Percentiles rank a stretch among this genome's conserved stretches.
Evolutionary conservation across 257 asterid species (phyloP).

Genomic region (Forsythia suspensa): DNA sequence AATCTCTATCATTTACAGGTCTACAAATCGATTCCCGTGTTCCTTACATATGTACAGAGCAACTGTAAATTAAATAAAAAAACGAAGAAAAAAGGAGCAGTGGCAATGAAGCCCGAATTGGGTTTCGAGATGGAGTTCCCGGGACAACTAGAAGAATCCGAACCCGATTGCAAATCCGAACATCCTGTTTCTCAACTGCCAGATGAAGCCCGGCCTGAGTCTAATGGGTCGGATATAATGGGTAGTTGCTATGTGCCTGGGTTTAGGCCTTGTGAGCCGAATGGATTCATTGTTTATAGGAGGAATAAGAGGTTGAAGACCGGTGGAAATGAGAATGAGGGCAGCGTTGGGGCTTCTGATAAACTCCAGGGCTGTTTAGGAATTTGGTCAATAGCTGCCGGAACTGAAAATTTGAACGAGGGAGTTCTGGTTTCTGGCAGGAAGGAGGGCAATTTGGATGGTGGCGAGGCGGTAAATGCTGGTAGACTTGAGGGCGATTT

Average conservation of each 20-base stretch:
- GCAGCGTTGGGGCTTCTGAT: slow-evolving; percentile 30
- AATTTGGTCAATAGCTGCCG: slow-evolving; percentile 23
- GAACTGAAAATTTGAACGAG: slow-evolving; percentile 25
- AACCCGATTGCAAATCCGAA: slow-evolving; percentile 24
- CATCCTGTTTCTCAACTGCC: slow-evolving; percentile 16
- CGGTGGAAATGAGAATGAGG: slow-evolving; percentile 17
- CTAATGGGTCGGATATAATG: slow-evolving; percentile 33
- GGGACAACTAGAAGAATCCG: slow-evolving; percentile 5
- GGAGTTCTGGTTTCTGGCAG: slow-evolving; percentile 10
- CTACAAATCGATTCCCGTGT: slow-evolving; percentile 29
- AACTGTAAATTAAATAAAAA: slow-evolving; percentile 24
- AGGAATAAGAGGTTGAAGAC: slow-evolving; percentile 68
- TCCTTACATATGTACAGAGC: slow-evolving; percentile 26
- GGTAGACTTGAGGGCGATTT: slow-evolving; percentile 29
- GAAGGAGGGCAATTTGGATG: background rate
- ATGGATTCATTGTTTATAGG: slow-evolving; percentile 61
- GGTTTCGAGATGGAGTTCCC: slow-evolving; percentile 31
- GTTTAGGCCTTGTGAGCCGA: slow-evolving; percentile 54
- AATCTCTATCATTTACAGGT: slow-evolving; percentile 25
- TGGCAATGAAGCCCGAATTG: slow-evolving; percentile 4
- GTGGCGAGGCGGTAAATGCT: slow-evolving; percentile 25
- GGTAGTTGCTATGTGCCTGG: slow-evolving; percentile 31
- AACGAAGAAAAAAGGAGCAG: slow-evolving; percentile 7
- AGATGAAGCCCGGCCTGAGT: slow-evolving; percentile 26
- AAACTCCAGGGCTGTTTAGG: slow-evolving; percentile 27